Base-by-base conservation (phyloP, 2,329 filamentous ascomycete species). In the Cercospora sp. region DNA sequence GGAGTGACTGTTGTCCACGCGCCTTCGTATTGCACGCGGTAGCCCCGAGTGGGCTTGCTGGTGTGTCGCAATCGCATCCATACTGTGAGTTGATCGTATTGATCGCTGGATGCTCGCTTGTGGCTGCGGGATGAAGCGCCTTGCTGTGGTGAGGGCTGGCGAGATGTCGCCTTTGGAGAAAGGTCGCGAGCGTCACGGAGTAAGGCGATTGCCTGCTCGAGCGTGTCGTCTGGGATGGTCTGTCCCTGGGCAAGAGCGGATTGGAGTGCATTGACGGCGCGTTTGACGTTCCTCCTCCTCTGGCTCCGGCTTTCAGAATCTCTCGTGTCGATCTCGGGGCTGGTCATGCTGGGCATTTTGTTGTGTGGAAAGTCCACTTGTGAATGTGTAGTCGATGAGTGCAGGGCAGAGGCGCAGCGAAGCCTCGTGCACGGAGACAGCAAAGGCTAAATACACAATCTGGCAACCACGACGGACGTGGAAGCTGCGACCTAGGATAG, bases 31-130 rank as follows among this genome's bases (percentile, higher is more conserved):
- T 68, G 67, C 12, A 68, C 67, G 13, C 67, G 63, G 51, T 68
- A 66, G 58, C 63, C 67, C n/a, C 59, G 53, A 1, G 36, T 30
- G 28, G 67, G 67, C 51, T 65, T 68, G 51, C 20, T 55, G 39
- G 63, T 63, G 53, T 68, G 67, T 26, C 67, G 58, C 16, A 68
- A 60, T 28, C 67, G 63, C 67, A 68, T 68, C 67, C 67, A 68
- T 51, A 68, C 60, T 13, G 67, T 65, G 6, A 65, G 63, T 30
- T 64, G 58, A 45, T 63, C 64, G 26, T 68, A 63, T 9, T 61
- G 63, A 6, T 65, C 67, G 30, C 59, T 63, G 8, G 55, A 31
- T 26, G 31, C 51, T 18, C 67, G 55, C 51, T 60, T 63, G 51
- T 68, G 67, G 45, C 33, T 18, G 20, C 31, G 62, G 5, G 33